A percentile compares a stretch with the other conserved stretches of the same genome.
phyloP scores from a whole-genome alignment of 2,329 filamentous ascomycete genomes.

The Colletotrichum orchidophilum region DNA sequence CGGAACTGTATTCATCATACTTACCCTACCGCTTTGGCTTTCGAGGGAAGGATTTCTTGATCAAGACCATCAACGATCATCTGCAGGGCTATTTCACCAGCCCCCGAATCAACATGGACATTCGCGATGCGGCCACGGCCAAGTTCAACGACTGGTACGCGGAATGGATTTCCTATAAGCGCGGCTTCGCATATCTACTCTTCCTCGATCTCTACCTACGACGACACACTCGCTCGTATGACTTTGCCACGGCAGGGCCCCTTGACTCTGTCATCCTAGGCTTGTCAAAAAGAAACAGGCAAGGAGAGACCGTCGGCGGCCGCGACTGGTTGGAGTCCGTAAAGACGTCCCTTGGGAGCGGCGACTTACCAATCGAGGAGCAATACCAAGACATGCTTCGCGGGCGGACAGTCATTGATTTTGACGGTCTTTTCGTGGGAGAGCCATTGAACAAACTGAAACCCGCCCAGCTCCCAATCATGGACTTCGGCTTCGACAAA shows the following conservation, averaged over 20 bases:
- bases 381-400: constrained; percentile 14
- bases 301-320: not conserved
- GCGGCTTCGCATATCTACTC: constrained; percentile 9
- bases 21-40: constrained; percentile 33
- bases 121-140: constrained; percentile 17
- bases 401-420: not conserved
- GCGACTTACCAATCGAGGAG: not conserved
- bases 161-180: constrained; percentile 28
- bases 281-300: not conserved
- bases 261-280: not conserved
- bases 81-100: constrained; percentile 31
- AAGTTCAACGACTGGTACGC: constrained; percentile 33
- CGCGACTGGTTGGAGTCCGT: not conserved
- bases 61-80: constrained; percentile 16
- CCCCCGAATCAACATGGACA: constrained; percentile 15
- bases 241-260: not conserved
- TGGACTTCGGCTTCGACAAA: constrained; percentile 10
- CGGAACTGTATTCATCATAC: constrained; percentile 27
- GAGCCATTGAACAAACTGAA: not conserved
- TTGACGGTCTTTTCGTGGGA: not conserved
- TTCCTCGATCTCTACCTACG: constrained; percentile 13
- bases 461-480: not conserved
- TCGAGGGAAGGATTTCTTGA: constrained; percentile 23
- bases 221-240: not conserved
- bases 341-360: not conserved